Percentiles rank a stretch among this genome's conserved stretches.
phyloP scores from a whole-genome alignment of 2,329 filamentous ascomycete genomes.

The Capronia coronata region DNA sequence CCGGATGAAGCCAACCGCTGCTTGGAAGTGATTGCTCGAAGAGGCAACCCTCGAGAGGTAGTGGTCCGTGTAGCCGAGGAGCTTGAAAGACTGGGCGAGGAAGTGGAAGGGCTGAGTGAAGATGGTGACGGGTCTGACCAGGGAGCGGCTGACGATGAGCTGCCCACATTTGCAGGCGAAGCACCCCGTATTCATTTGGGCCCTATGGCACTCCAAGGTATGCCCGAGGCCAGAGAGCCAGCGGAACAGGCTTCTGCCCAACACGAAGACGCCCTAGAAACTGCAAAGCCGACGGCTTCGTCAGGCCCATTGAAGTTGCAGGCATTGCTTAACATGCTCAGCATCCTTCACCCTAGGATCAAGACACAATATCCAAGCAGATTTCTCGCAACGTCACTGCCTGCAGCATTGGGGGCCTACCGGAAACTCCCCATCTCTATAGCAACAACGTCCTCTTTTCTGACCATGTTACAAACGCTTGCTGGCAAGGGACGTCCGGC shows the following conservation, averaged over 20 bases:
- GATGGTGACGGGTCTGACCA: conserved; percentile 27
- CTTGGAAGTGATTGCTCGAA: conserved; percentile 54
- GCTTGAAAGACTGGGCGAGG: conserved; percentile 51
- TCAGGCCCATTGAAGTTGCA: conserved; percentile 45
- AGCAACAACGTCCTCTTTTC: conserved; percentile 51
- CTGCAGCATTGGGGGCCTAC: conserved; percentile 55
- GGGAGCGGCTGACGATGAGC: conserved; percentile 36
- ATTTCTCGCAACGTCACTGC: conserved; percentile 58
- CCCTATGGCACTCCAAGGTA: conserved; percentile 26
- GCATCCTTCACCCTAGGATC: conserved; percentile 54
- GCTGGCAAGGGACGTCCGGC: conserved; percentile 53
- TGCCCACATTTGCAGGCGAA: conserved; percentile 28
- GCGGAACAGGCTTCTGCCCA: background rate
- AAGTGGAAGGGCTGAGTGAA: conserved; percentile 31
- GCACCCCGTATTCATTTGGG: conserved; percentile 29
- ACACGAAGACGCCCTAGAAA: conserved; percentile 9
- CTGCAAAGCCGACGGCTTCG: conserved; percentile 33
- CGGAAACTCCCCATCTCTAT: conserved; percentile 48
- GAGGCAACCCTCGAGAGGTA: conserved; percentile 60
- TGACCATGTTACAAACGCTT: conserved; percentile 53
- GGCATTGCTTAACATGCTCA: conserved; percentile 47
- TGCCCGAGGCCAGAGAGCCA: conserved; percentile 14
- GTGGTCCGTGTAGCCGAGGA: conserved; percentile 58
- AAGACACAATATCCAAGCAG: conserved; percentile 59
- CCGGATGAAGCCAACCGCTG: conserved; percentile 46